Conservation (phyloP, 2,329 filamentous ascomycete genomes). For the Fusarium denticulatum region DNA sequence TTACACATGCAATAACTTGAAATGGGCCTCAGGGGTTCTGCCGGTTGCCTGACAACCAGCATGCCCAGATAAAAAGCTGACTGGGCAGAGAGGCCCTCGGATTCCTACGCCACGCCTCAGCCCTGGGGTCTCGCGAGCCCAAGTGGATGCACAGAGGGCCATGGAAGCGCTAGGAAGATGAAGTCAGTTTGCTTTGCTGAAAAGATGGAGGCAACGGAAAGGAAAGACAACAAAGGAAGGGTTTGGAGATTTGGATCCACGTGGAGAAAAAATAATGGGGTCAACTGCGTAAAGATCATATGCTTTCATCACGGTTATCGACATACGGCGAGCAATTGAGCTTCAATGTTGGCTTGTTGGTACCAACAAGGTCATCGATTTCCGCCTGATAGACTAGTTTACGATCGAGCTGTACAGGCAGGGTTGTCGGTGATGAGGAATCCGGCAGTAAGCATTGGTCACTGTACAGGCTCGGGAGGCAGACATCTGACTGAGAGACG, state of each 20-base stretch:
- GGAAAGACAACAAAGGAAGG: conserved; percentile 24
- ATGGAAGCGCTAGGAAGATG: conserved; percentile 41
- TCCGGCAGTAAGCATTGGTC: neutral
- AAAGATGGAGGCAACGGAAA: conserved; percentile 23
- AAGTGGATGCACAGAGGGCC: conserved; percentile 37
- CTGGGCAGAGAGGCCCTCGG: conserved; percentile 6
- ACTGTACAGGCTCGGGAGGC: neutral
- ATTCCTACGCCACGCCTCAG: conserved; percentile 31
- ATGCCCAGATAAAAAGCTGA: neutral
- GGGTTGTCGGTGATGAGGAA: neutral
- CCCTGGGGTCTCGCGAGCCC: conserved; percentile 18
- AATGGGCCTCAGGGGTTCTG: conserved; percentile 4
- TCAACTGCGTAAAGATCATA: conserved; percentile 6
- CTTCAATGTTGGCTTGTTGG: neutral
- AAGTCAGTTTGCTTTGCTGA: conserved; percentile 3
- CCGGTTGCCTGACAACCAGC: conserved; percentile 13
- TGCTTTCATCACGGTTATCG: neutral
- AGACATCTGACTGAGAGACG: neutral
- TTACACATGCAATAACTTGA: neutral
- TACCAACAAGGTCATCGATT: neutral
- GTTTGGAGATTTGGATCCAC: conserved; percentile 24
- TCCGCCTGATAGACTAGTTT: conserved; percentile 4
- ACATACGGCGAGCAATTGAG: neutral
- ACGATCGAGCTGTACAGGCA: neutral
- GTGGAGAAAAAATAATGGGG: conserved; percentile 13